Percentiles rank a stretch among this genome's conserved stretches.
These are phyloP conservation scores for Candida stauntonica DNA, from an alignment of 805 yeast genomes.

Conservation along the genomic window DNA sequence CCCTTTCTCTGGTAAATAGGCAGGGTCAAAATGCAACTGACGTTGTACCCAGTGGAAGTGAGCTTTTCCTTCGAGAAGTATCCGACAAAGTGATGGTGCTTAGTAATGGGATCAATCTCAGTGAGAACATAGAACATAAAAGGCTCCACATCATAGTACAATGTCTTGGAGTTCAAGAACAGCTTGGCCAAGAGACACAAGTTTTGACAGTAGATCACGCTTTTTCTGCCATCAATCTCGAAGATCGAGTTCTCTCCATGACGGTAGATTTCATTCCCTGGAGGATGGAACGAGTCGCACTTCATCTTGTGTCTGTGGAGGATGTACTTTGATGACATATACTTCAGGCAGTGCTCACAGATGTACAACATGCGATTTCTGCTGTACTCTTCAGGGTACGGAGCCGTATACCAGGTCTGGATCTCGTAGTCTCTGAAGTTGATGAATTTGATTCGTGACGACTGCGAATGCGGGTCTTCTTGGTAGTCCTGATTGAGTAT, in stretches of 20 bases:
- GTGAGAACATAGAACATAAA: conserved; percentile 84
- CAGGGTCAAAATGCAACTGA: conserved; percentile 85
- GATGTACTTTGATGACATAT: conserved; percentile 64
- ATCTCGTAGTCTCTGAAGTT: conserved; percentile 72
- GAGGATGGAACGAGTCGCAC: conserved; percentile 72
- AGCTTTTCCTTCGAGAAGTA: conserved; percentile 86
- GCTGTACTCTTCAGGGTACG: conserved; percentile 85
- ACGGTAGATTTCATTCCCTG: conserved; percentile 88
- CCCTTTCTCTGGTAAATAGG: conserved; percentile 88
- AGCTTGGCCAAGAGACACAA: conserved; percentile 85
- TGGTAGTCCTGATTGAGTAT: conserved; percentile 22
- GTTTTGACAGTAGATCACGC: conserved; percentile 80
- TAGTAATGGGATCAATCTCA: conserved; percentile 45
- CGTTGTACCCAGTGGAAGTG: conserved; percentile 71
- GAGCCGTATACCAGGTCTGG: conserved; percentile 89
- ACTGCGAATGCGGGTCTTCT: conserved; percentile 10
- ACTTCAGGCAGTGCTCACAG: conserved; percentile 82
- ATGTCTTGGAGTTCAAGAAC: conserved; percentile 84
- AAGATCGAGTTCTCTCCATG: conserved; percentile 67
- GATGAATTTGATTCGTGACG: conserved; percentile 40
- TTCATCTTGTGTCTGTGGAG: conserved; percentile 68
- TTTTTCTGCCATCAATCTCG: conserved; percentile 90
- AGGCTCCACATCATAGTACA: conserved; percentile 94
- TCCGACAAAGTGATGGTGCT: conserved; percentile 77
- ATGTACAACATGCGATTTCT: conserved; percentile 58